A percentile compares a stretch with the other conserved stretches of the same genome.
These are phyloP conservation scores for Sutorius australiensis DNA, from an alignment of 768 basidiomycete species.

Conservation along the genomic window DNA sequence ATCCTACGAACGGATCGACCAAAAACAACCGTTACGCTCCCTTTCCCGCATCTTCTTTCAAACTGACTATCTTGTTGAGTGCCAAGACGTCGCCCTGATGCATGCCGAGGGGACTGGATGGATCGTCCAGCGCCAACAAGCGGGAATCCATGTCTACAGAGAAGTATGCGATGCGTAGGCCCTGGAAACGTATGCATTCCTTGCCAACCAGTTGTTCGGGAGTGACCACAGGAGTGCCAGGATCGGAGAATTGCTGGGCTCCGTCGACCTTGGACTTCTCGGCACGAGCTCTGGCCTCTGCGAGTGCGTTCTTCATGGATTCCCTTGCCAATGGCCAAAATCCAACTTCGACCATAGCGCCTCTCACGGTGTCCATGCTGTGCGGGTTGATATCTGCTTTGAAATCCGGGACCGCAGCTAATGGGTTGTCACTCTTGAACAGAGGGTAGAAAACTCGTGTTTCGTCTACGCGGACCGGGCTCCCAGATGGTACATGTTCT, in stretches of 20 bases:
- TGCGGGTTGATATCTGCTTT: slow-evolving; percentile 77
- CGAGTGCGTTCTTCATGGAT: slow-evolving; percentile 58
- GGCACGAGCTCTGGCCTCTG: slow-evolving; percentile 60
- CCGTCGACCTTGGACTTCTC: slow-evolving; percentile 52
- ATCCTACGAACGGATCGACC: background rate
- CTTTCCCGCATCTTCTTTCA: slow-evolving; percentile 95
- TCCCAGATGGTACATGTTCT: slow-evolving; percentile 70
- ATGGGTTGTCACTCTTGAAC: slow-evolving; percentile 92
- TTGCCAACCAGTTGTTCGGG: slow-evolving; percentile 77
- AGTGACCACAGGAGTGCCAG: slow-evolving; percentile 67
- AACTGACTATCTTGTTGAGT: slow-evolving; percentile 85
- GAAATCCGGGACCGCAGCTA: slow-evolving; percentile 65
- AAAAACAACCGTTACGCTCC: slow-evolving; percentile 13
- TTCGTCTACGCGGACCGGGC: slow-evolving; percentile 84
- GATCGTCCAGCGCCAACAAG: slow-evolving; percentile 59
- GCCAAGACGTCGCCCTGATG: slow-evolving; percentile 77
- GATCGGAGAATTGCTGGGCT: slow-evolving; percentile 33
- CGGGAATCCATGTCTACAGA: slow-evolving; percentile 84
- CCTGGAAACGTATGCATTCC: slow-evolving; percentile 96
- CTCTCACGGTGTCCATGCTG: slow-evolving; percentile 74
- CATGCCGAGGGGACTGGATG: slow-evolving; percentile 37
- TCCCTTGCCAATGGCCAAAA: slow-evolving; percentile 82
- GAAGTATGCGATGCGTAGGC: slow-evolving; percentile 93
- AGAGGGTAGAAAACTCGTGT: slow-evolving; percentile 88
- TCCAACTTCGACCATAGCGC: slow-evolving; percentile 83